Evolutionary conservation across 352 stramenopile genomes (phyloP).

Genomic region (Pythium dissimile): DNA sequence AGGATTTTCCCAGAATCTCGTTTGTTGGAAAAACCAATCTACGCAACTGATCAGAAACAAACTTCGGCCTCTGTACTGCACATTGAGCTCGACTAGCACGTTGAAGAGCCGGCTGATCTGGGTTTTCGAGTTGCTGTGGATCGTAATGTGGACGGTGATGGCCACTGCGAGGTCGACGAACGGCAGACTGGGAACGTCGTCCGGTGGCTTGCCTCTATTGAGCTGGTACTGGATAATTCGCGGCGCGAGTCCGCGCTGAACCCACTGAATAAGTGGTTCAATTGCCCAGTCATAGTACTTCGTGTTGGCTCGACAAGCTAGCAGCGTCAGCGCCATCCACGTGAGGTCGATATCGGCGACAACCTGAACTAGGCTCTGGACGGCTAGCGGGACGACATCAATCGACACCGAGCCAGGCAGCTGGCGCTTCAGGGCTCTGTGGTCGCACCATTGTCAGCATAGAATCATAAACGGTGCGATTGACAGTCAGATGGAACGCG

Average conservation of each 20-base stretch:
- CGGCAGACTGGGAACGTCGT: neutral
- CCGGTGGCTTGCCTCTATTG: neutral
- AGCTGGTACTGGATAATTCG: neutral
- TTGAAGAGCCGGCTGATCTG: neutral
- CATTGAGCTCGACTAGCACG: neutral
- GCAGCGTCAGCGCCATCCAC: neutral
- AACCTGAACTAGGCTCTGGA: neutral
- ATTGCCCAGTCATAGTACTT: neutral
- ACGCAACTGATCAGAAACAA: neutral
- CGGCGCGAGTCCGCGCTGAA: neutral
- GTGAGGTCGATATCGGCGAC: neutral
- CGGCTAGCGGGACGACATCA: too few relatives aligned
- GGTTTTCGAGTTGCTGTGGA: neutral
- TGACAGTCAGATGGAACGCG: too few relatives aligned
- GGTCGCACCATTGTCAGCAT: too few relatives aligned
- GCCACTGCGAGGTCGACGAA: neutral
- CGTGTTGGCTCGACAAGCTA: neutral
- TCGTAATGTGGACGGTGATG: neutral
- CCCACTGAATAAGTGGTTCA: neutral
- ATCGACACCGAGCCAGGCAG: too few relatives aligned
- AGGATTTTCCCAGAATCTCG: neutral
- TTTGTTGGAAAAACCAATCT: neutral
- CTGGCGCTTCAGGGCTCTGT: too few relatives aligned
- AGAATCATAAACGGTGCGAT: too few relatives aligned
- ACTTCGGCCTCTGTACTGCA: neutral